These are phyloP conservation scores for Leishmania tarentolae DNA, from an alignment of 208 protist species.

Conservation along the genomic window DNA sequence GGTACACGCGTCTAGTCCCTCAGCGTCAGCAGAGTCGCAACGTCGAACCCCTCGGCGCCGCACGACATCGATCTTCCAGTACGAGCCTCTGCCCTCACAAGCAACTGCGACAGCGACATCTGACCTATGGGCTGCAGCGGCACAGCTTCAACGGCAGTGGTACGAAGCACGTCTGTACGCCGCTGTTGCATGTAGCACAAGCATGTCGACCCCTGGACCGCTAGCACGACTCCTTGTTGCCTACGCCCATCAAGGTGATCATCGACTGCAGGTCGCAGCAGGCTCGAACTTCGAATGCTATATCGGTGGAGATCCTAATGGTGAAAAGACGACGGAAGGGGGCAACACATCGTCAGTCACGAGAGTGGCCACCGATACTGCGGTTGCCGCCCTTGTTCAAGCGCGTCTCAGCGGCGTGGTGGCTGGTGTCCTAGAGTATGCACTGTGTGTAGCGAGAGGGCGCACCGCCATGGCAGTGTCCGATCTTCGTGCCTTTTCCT, in stretches of 20 bases:
- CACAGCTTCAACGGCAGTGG: conserved; percentile 23
- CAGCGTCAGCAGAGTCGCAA: neutral
- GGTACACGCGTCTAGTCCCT: neutral
- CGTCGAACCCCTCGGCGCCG: neutral
- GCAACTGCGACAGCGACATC: neutral
- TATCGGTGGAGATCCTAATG: neutral
- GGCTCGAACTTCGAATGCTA: conserved; percentile 4
- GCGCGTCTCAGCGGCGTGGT: conserved; percentile 50
- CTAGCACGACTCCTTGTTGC: conserved; percentile 31
- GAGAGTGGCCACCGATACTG: neutral
- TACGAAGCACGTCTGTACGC: conserved; percentile 37
- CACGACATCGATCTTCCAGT: conserved; percentile 9
- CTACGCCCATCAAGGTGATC: conserved; percentile 23
- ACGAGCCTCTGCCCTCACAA: neutral
- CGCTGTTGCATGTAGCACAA: conserved; percentile 18
- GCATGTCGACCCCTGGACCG: conserved; percentile 18
- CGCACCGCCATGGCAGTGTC: conserved; percentile 19
- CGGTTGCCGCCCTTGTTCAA: neutral
- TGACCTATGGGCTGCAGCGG: neutral
- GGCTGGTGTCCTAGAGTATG: conserved; percentile 65
- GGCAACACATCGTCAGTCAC: neutral
- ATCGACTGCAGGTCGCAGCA: conserved; percentile 14
- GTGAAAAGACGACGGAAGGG: neutral
- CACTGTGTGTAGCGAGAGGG: conserved; percentile 35
- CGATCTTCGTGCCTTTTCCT: conserved; percentile 16